Conservation (phyloP, 1,284 basidiomycete genomes). For the Tausonia pullulans region DNA sequence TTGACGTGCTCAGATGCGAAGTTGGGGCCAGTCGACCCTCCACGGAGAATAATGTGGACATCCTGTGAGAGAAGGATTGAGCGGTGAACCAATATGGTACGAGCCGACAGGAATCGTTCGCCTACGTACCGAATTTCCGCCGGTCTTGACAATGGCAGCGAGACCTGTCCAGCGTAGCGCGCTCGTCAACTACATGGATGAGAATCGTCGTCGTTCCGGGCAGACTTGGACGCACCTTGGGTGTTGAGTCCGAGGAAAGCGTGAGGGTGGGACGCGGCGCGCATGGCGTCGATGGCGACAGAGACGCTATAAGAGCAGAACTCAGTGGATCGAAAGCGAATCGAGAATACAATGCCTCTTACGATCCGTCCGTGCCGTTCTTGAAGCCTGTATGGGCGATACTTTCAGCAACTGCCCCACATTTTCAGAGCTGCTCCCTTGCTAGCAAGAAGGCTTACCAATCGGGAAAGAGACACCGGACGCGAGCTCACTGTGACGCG, state of each 20-base stretch:
- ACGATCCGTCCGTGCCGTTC: slow-evolving; percentile 89
- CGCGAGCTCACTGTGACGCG: slow-evolving; percentile 28
- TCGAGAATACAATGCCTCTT: background rate
- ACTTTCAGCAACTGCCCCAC: too few relatives aligned
- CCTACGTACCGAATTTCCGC: slow-evolving; percentile 51
- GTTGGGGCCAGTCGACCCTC: slow-evolving; percentile 80
- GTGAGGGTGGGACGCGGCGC: slow-evolving; percentile 79
- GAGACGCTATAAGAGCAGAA: slow-evolving; percentile 35
- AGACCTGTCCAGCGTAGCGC: slow-evolving; percentile 41
- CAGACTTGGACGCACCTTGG: slow-evolving; percentile 44
- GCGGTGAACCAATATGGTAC: background rate
- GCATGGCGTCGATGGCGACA: slow-evolving; percentile 89
- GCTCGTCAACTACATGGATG: slow-evolving; percentile 17
- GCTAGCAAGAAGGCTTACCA: slow-evolving; percentile 11
- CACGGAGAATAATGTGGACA: slow-evolving; percentile 87
- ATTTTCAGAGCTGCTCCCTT: too few relatives aligned
- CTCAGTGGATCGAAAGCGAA: too few relatives aligned
- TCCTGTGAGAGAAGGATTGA: slow-evolving; percentile 40
- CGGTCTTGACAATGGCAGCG: slow-evolving; percentile 89
- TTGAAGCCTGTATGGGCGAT: slow-evolving; percentile 63
- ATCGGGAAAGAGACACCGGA: slow-evolving; percentile 36
- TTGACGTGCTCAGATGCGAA: slow-evolving; percentile 63
- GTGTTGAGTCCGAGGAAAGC: slow-evolving; percentile 97
- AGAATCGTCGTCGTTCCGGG: background rate
- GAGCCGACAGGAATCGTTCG: too few relatives aligned